Percentiles rank a stretch among this genome's conserved stretches.
These are phyloP conservation scores for Blepharisma japonicum DNA, from an alignment of 73 alveolate species.

Conservation along the genomic window DNA sequence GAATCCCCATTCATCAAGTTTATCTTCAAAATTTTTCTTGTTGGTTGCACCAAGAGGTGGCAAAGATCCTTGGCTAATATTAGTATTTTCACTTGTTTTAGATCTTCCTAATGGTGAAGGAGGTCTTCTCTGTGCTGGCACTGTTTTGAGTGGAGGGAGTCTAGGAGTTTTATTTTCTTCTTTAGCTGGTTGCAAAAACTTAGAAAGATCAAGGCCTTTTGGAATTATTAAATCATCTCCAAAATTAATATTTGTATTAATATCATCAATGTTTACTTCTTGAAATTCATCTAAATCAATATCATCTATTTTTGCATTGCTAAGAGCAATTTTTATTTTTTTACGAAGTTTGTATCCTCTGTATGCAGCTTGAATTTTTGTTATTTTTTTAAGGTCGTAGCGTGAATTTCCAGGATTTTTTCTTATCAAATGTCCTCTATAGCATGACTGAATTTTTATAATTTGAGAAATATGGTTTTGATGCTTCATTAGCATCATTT, in stretches of 20 bases:
- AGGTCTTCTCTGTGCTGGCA: background rate
- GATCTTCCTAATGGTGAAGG: background rate
- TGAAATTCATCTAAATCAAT: constrained; percentile 12
- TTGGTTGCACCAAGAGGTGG: background rate
- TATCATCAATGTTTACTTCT: constrained; percentile 18
- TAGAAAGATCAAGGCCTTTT: background rate
- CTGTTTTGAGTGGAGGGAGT: constrained; percentile 22
- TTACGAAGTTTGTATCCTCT: constrained; percentile 4
- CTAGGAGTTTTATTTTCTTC: constrained; percentile 24
- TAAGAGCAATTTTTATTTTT: constrained; percentile 5
- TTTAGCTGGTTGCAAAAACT: background rate
- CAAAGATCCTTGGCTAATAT: background rate
- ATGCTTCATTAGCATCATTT: background rate
- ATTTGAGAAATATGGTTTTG: background rate
- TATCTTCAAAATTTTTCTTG: background rate
- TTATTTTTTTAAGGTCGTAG: background rate
- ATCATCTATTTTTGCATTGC: background rate
- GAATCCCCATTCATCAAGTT: constrained; percentile 24
- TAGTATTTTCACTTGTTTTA: background rate
- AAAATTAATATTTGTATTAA: background rate
- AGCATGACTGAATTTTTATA: background rate
- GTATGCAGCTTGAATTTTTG: background rate
- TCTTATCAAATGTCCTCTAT: background rate
- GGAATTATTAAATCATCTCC: constrained; percentile 1
- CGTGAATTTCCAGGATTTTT: background rate